Conservation (phyloP, 495 filamentous ascomycete species). For the Cetradonia linearis region DNA sequence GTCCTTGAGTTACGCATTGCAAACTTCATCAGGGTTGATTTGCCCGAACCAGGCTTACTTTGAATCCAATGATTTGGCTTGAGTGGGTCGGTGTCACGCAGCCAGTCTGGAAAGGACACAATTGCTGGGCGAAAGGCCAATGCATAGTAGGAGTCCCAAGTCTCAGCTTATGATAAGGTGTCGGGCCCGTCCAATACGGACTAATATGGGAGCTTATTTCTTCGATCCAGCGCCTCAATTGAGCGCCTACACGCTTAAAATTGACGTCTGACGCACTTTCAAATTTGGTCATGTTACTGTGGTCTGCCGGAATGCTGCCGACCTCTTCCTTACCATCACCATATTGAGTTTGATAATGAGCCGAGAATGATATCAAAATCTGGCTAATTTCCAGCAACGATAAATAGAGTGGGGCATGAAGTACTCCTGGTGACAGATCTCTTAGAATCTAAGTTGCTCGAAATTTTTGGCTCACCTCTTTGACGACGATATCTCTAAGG, state of each 20-base stretch:
- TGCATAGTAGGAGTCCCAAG: no score
- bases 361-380: not conserved
- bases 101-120: constrained; percentile 18
- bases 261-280: constrained; percentile 29
- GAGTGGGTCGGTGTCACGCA: not conserved
- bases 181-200: no score
- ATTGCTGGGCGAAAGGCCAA: constrained; percentile 21
- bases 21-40: constrained; percentile 38
- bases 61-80: constrained; percentile 33
- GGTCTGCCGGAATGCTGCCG: constrained; percentile 67
- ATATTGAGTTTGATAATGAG: not conserved
- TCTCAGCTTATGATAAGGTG: no score
- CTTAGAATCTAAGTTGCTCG: no score
- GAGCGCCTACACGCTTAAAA: constrained; percentile 22
- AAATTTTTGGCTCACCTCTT: constrained; percentile 17
- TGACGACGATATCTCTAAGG: constrained; percentile 43
- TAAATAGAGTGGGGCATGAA: not conserved
- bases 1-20: constrained; percentile 18
- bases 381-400: not conserved
- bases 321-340: constrained; percentile 60
- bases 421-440: no score
- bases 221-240: constrained; percentile 58
- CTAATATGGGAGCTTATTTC: constrained; percentile 31
- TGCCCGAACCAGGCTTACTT: constrained; percentile 40
- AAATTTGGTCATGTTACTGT: constrained; percentile 79